Evolutionary conservation across 2,329 filamentous ascomycete genomes (phyloP).

Genomic region (Claviceps monticola): DNA sequence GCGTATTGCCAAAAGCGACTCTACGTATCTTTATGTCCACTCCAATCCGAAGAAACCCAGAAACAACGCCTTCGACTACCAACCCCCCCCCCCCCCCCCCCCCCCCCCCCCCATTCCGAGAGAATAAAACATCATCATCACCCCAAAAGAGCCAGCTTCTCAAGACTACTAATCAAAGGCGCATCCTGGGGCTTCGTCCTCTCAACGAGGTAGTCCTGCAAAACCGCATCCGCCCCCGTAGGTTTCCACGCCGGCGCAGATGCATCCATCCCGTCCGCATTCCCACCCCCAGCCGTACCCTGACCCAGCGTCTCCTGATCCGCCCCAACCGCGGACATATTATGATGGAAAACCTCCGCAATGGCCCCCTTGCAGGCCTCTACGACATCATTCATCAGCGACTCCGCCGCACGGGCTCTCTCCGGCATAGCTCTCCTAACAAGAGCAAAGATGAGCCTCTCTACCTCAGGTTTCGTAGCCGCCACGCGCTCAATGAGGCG

Average conservation of each 20-base stretch:
- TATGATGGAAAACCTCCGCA: conserved; percentile 48
- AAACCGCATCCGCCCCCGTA: conserved; percentile 37
- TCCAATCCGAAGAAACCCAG: no score
- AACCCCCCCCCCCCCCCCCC: no score
- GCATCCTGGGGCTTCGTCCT: conserved; percentile 30
- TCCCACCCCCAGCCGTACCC: no score
- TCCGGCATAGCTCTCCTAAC: conserved; percentile 76
- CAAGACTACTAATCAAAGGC: conserved; percentile 34
- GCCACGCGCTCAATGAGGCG: conserved; percentile 75
- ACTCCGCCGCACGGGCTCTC: conserved; percentile 64
- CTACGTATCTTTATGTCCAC: no score
- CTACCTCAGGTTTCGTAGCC: conserved; percentile 55
- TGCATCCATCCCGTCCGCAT: neutral
- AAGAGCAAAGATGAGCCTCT: conserved; percentile 61
- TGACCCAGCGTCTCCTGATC: no score
- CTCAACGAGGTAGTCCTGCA: conserved; percentile 35
- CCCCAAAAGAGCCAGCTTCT: conserved; percentile 37
- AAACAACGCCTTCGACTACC: no score
- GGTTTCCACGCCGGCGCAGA: conserved; percentile 16
- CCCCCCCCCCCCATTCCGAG: no score
- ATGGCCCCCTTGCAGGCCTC: conserved; percentile 54
- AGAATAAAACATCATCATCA: conserved; percentile 13
- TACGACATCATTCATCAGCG: conserved; percentile 59
- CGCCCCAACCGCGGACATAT: neutral
- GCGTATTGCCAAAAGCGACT: no score